A percentile compares a stretch with the other conserved stretches of the same genome.
Evolutionary conservation across 2,329 filamentous ascomycete genomes (phyloP).

Genomic region (Coniochaeta prunicola): DNA sequence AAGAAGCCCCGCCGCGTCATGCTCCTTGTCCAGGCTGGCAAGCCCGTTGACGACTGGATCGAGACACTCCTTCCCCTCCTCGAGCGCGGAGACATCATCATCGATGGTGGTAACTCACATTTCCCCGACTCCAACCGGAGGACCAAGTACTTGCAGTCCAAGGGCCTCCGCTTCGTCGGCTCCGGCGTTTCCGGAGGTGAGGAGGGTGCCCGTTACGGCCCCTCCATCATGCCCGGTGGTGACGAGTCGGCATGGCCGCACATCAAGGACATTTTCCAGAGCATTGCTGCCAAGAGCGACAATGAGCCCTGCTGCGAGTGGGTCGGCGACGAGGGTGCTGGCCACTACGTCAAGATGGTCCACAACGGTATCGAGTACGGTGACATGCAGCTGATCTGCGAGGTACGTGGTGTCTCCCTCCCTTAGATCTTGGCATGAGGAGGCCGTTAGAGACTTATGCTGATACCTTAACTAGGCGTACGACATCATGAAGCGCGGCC

Average conservation of each 20-base stretch:
- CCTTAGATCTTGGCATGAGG: background rate
- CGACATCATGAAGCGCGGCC: slow-evolving; percentile 98
- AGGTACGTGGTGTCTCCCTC: slow-evolving; percentile 54
- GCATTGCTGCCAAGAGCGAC: slow-evolving; percentile 95
- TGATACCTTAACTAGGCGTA: slow-evolving; percentile 60
- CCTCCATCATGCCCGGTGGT: slow-evolving; percentile 97
- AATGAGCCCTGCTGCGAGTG: slow-evolving; percentile 98
- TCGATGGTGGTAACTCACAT: slow-evolving; percentile 98
- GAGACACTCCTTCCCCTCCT: slow-evolving; percentile 82
- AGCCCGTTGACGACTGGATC: slow-evolving; percentile 98
- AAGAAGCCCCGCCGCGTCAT: slow-evolving; percentile 96
- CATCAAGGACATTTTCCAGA: slow-evolving; percentile 99
- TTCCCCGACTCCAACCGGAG: slow-evolving; percentile 98
- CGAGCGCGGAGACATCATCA: slow-evolving; percentile 91
- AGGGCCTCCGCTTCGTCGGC: slow-evolving; percentile 94
- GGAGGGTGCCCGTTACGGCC: slow-evolving; percentile 96
- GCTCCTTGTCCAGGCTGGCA: slow-evolving; percentile 97
- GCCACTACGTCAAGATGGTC: slow-evolving; percentile 99
- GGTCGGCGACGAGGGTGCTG: slow-evolving; percentile 98
- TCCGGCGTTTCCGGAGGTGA: slow-evolving; percentile 98
- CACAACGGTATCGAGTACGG: slow-evolving; percentile 99
- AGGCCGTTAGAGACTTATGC: slow-evolving; percentile 5
- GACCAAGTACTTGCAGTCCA: slow-evolving; percentile 75
- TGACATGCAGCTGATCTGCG: slow-evolving; percentile 99
- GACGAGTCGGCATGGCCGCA: slow-evolving; percentile 96